phyloP scores from a whole-genome alignment of 2,329 filamentous ascomycete genomes.

The Alternaria sp. region DNA sequence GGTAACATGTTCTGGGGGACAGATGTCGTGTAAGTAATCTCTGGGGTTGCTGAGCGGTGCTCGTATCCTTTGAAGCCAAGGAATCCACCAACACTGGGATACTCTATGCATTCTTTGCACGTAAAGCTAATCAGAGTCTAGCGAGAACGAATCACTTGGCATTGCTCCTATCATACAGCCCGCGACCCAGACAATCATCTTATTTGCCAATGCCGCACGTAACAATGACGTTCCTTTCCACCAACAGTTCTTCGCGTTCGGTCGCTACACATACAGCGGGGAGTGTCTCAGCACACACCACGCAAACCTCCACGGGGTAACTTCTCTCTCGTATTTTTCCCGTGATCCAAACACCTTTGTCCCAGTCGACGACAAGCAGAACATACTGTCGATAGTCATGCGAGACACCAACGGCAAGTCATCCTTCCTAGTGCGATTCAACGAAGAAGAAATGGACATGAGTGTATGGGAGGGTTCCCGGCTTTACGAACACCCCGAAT shows the following conservation, averaged over 20 bases:
- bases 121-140: slow-evolving; percentile 2
- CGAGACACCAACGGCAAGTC: too few species aligned
- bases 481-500: background rate
- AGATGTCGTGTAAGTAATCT: background rate
- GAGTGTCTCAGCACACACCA: background rate
- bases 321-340: background rate
- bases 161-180: slow-evolving; percentile 19
- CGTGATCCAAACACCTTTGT: background rate
- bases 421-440: slow-evolving; percentile 13
- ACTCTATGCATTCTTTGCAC: background rate
- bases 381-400: slow-evolving; percentile 1
- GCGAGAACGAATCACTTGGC: background rate
- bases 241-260: background rate
- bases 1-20: background rate
- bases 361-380: slow-evolving; percentile 4
- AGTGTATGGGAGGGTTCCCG: background rate
- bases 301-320: background rate
- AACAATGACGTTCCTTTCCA: background rate
- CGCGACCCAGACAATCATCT: slow-evolving; percentile 15
- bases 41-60: background rate
- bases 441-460: slow-evolving; percentile 18
- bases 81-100: background rate
- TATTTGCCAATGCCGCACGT: slow-evolving; percentile 6
- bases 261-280: slow-evolving; percentile 23
- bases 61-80: background rate